Evolutionary conservation across 768 basidiomycete species (phyloP).

Genomic region (Coprinopsis marcescibilis): DNA sequence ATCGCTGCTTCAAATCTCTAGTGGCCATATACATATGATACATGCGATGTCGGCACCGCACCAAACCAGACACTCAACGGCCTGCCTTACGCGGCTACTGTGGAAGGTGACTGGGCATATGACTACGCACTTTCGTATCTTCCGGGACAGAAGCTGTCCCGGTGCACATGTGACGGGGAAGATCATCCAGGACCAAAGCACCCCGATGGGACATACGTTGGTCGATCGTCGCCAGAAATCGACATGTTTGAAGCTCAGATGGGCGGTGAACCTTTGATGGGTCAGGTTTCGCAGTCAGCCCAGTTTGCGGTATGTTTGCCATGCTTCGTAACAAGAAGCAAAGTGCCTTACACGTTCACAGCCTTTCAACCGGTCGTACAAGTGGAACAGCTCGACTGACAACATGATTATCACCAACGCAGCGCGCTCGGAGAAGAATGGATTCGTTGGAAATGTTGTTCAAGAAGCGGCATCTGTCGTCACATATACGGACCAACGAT

Average conservation of each 20-base stretch:
- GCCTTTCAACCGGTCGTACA: slow-evolving; percentile 71
- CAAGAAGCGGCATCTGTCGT: slow-evolving; percentile 79
- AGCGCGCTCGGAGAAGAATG: slow-evolving; percentile 49
- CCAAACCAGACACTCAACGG: slow-evolving; percentile 70
- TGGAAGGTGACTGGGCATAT: slow-evolving; percentile 45
- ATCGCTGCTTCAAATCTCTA: too few relatives aligned
- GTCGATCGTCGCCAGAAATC: slow-evolving; percentile 80
- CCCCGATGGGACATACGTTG: slow-evolving; percentile 66
- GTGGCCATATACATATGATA: slow-evolving; percentile 79
- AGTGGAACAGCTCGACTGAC: slow-evolving; percentile 53
- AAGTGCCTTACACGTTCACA: too few relatives aligned
- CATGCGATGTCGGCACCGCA: slow-evolving; percentile 78
- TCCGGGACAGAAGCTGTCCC: slow-evolving; percentile 71
- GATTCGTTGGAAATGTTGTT: slow-evolving; percentile 58
- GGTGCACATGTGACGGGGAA: slow-evolving; percentile 77
- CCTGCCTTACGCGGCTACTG: slow-evolving; percentile 52
- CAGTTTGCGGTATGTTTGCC: slow-evolving; percentile 67
- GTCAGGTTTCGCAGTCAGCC: slow-evolving; percentile 73
- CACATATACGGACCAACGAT: slow-evolving; percentile 57
- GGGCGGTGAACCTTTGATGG: slow-evolving; percentile 36
- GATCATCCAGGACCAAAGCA: slow-evolving; percentile 76
- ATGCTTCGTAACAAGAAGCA: too few relatives aligned
- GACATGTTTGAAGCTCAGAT: slow-evolving; percentile 81
- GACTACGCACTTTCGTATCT: slow-evolving; percentile 53
- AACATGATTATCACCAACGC: slow-evolving; percentile 54